Conservation (phyloP, 139 green algal genomes). For the Chlamydomonas incerta region DNA sequence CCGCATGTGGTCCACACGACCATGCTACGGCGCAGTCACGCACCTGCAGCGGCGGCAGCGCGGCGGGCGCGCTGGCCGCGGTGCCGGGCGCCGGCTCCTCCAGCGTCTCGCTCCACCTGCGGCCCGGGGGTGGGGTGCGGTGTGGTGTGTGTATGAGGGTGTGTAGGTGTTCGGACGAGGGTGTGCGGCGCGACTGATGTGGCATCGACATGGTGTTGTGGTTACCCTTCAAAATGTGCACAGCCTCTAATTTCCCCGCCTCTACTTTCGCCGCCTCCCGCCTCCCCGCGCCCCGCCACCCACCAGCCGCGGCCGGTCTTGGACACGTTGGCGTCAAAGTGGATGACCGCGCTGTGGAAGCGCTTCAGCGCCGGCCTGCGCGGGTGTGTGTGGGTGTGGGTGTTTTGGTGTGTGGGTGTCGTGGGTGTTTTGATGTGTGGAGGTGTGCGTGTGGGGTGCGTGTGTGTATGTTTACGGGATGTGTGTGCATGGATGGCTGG, state of each 20-base stretch:
- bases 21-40: too few relatives aligned
- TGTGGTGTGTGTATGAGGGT: not conserved
- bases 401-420: too few relatives aligned
- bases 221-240: not conserved
- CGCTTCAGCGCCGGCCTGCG: constrained; percentile 62
- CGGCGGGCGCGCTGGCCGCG: too few relatives aligned
- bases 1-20: too few relatives aligned
- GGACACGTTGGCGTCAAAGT: constrained; percentile 66
- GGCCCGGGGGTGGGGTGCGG: too few relatives aligned
- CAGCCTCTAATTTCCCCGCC: not conserved
- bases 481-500: too few relatives aligned
- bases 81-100: not conserved
- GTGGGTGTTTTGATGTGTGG: too few relatives aligned
- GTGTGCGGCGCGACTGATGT: not conserved
- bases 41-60: too few relatives aligned
- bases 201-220: too few relatives aligned
- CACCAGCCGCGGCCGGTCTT: constrained; percentile 49
- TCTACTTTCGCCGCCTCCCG: not conserved
- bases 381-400: too few relatives aligned
- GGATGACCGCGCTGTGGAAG: constrained; percentile 67
- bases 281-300: not conserved
- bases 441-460: too few relatives aligned
- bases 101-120: not conserved
- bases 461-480: too few relatives aligned
- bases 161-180: not conserved